A percentile compares a stretch with the other conserved stretches of the same genome.
These are phyloP conservation scores for Fusarium burgessii DNA, from an alignment of 2,329 filamentous ascomycete species.

Conservation along the genomic window DNA sequence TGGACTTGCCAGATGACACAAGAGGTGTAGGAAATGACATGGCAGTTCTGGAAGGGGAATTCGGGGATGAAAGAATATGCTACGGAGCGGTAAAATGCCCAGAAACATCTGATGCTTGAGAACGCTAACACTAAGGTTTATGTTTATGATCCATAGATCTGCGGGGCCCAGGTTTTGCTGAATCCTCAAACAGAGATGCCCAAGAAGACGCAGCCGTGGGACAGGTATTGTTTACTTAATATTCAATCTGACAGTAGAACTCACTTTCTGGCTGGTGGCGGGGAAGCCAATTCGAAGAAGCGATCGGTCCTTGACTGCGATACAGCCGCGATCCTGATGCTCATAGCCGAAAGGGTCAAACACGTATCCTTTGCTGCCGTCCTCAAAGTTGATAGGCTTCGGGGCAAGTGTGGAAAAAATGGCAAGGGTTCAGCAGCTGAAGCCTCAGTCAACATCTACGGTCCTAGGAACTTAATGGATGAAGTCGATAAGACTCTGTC, in stretches of 20 bases:
- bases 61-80: neutral
- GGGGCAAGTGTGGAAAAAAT: accelerated
- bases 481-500: neutral
- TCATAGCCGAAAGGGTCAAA: accelerated
- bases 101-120: accelerated
- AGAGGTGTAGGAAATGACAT: accelerated
- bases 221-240: neutral
- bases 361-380: neutral
- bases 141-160: neutral
- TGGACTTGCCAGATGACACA: neutral
- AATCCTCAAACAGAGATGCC: accelerated
- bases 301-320: neutral
- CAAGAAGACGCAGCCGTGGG: neutral
- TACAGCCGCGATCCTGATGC: neutral
- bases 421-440: accelerated
- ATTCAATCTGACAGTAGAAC: neutral
- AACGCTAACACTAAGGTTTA: neutral
- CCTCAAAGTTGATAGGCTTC: accelerated
- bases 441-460: neutral
- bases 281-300: neutral
- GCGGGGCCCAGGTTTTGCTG: neutral
- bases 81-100: neutral
- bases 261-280: accelerated
- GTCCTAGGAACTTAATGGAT: accelerated
- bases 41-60: accelerated